phyloP scores from a whole-genome alignment of 108 stramenopile species.

The Cyclotella sp. region DNA sequence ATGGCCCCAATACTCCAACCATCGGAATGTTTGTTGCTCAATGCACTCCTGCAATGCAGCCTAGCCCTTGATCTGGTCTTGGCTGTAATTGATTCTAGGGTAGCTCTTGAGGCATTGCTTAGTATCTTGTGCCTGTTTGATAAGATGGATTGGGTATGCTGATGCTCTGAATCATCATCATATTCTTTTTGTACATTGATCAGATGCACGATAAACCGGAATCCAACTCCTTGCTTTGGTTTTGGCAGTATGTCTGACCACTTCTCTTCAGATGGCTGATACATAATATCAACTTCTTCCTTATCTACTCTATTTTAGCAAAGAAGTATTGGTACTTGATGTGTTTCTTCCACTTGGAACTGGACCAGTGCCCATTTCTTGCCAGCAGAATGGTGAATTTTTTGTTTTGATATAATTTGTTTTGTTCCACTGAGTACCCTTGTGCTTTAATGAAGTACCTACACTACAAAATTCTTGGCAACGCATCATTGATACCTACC shows the following conservation, averaged over 20 bases:
- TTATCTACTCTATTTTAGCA: no score
- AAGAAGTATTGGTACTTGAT: no score
- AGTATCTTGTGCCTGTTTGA: no score
- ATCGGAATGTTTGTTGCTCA: no score
- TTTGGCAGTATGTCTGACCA: slow-evolving; percentile 3
- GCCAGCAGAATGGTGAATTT: slow-evolving; percentile 11
- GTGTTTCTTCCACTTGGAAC: slow-evolving; percentile 15
- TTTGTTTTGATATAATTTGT: slow-evolving; percentile 14
- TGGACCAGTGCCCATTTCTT: slow-evolving; percentile 8
- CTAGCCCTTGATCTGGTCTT: no score
- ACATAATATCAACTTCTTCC: not conserved
- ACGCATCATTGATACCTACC: slow-evolving; percentile 20
- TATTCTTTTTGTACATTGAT: not conserved
- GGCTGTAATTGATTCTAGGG: no score
- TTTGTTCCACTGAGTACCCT: no score
- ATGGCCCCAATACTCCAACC: no score
- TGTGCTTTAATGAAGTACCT: slow-evolving; percentile 27
- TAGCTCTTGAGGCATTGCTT: no score
- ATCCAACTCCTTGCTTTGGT: not conserved
- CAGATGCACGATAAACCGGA: not conserved
- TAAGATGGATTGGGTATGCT: no score
- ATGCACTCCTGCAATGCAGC: no score
- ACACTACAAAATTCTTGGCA: slow-evolving; percentile 10
- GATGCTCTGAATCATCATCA: not conserved
- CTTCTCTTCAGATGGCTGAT: not conserved